phyloP scores from a whole-genome alignment of 495 filamentous ascomycete genomes.

The Penicillium paradoxum region DNA sequence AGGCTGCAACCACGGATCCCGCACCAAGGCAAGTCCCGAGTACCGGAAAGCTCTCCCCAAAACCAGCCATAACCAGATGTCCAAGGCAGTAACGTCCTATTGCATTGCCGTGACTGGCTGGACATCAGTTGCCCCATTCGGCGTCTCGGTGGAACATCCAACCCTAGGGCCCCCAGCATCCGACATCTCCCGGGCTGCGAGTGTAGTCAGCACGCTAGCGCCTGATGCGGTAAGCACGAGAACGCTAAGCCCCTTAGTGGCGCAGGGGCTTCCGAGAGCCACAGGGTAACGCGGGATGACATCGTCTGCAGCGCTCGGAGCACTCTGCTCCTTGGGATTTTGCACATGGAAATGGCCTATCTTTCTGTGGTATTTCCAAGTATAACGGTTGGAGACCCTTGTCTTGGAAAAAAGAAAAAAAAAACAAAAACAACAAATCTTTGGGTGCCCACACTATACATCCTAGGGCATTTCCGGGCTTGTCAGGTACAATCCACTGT shows the following conservation, averaged over 20 bases:
- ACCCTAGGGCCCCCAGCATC: background rate
- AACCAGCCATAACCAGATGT: too few species aligned
- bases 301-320: conserved; percentile 23
- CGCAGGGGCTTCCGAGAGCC: conserved; percentile 20
- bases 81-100: too few species aligned
- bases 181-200: conserved; percentile 5
- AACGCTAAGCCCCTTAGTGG: conserved; percentile 19
- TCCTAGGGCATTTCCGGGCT: too few species aligned
- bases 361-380: background rate
- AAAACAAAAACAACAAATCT: too few species aligned
- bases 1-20: background rate
- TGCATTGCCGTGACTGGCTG: too few species aligned
- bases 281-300: conserved; percentile 19
- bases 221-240: background rate
- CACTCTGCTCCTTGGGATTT: conserved; percentile 17
- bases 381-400: background rate
- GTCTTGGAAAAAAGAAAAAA: too few species aligned
- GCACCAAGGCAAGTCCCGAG: background rate
- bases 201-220: background rate
- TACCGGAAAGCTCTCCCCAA: background rate
- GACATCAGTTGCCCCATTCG: conserved; percentile 8
- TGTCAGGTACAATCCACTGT: too few species aligned
- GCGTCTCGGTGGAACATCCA: conserved; percentile 10
- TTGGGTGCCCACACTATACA: too few species aligned
- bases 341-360: background rate